Base-by-base conservation (phyloP, 164 flowering plant species). In the Houttuynia cordata region DNA sequence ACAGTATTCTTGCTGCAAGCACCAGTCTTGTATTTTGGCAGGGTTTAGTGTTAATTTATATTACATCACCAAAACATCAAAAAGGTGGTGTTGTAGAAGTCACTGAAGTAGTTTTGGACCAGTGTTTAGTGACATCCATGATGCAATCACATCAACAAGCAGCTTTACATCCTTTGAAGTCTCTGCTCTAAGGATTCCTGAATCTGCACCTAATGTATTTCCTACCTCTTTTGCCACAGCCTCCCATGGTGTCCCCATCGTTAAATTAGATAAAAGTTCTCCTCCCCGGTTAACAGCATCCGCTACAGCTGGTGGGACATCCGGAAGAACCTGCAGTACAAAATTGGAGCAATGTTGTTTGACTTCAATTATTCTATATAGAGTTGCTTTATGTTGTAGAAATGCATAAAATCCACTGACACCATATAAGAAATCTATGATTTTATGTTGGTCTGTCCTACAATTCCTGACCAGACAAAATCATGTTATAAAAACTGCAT, bases 171-270 rank as follows among this genome's bases (percentile, higher is more conserved):
- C 98, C 77, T 85, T 89, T 17, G 93, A 79, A 30, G 50, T 67
- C 39, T 83, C 70, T 2, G 81, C 71, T 0, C 87, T 79, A 58
- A 81, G 73, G 25, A 81, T 61, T 52, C 40, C 71, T 0, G 92
- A 80, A 65, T 92, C 91, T 56, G 67, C 68, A 10, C 93, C 89
- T 24, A 92, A 64, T 10, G 93, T 63, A 62, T 60, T 81, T 47
- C 91, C 82, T n/a, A 92, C 85, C 73, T 92, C 96, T 77, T 67
- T 85, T 53, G 83, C 87, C 52, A 84, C 80, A 10, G 84, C 73
- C 66, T 89, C 98, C 96, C 89, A 92, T 22, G 96, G 93, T 25
- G 98, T 92, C 14, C 98, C 98, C 8, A 62, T 80, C 3, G 89
- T 75, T 69, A 89, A 65, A 78, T 76, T 85, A 21, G 87, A 75